phyloP scores from a whole-genome alignment of 83 land plant genomes.

The Larix sibirica region DNA sequence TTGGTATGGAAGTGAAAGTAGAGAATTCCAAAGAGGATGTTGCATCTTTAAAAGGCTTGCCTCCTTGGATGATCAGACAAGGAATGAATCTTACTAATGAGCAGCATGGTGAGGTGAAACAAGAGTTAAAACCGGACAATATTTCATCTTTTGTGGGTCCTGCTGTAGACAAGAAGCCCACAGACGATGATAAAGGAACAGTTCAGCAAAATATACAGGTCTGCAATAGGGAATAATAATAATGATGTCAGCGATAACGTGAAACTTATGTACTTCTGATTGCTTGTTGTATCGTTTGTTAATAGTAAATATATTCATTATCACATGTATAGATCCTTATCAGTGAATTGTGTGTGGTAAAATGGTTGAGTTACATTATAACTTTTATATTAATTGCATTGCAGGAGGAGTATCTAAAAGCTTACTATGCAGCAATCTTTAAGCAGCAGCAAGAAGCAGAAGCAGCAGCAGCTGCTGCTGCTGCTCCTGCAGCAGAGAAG shows the following conservation, averaged over 20 bases:
- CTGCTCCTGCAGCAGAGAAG: slow-evolving; percentile 16
- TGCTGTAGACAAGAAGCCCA: slow-evolving; percentile 50
- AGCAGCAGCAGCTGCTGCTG: slow-evolving; percentile 21
- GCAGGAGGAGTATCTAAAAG: slow-evolving; percentile 81
- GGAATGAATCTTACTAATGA: slow-evolving; percentile 87
- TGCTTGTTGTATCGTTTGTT: not conserved
- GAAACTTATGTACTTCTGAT: not conserved
- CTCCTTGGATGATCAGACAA: slow-evolving; percentile 96
- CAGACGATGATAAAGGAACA: slow-evolving; percentile 47
- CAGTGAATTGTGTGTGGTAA: not conserved
- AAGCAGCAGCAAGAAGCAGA: slow-evolving; percentile 59
- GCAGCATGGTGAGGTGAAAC: slow-evolving; percentile 78
- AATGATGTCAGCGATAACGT: not conserved
- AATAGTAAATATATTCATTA: not conserved
- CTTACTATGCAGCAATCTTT: slow-evolving; percentile 77
- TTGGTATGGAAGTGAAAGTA: slow-evolving; percentile 65
- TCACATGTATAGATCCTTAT: not conserved
- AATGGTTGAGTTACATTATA: not conserved
- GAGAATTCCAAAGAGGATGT: slow-evolving; percentile 60
- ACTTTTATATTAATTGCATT: not conserved
- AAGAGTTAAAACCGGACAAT: slow-evolving; percentile 41
- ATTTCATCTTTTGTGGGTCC: slow-evolving; percentile 17
- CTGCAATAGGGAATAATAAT: not conserved
- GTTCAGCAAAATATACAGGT: slow-evolving; percentile 65
- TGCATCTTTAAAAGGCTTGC: slow-evolving; percentile 68